Percentiles rank a stretch among this genome's conserved stretches.
phyloP scores from a whole-genome alignment of 768 basidiomycete genomes.

The Termitomyces titanicus region DNA sequence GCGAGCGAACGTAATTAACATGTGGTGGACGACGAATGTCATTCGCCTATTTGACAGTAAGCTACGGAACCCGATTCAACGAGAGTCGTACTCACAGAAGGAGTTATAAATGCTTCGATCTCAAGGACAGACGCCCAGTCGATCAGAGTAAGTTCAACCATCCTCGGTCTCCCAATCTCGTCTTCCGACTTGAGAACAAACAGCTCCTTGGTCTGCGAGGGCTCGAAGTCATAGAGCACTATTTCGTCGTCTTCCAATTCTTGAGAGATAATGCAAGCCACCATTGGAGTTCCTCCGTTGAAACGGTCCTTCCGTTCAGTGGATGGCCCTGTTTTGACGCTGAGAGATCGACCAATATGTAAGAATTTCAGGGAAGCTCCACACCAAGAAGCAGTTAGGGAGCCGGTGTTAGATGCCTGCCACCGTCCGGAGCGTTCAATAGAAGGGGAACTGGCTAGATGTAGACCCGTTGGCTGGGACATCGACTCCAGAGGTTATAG shows the following conservation, averaged over 20 bases:
- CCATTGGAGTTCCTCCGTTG: conserved; percentile 11
- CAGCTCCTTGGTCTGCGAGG: conserved; percentile 1
- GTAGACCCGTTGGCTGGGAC: too few species aligned
- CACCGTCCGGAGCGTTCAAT: conserved; percentile 5
- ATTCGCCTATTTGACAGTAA: neutral
- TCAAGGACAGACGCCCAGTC: conserved; percentile 9
- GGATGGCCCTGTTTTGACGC: conserved; percentile 1
- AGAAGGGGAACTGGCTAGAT: neutral
- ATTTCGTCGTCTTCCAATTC: neutral
- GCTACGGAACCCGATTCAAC: neutral
- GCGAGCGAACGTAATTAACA: neutral
- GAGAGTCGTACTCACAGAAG: neutral
- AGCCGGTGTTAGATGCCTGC: neutral
- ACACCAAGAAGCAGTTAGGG: conserved; percentile 5
- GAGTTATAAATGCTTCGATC: conserved; percentile 1
- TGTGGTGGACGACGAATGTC: neutral
- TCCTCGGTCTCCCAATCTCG: neutral
- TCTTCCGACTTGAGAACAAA: neutral
- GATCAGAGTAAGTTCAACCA: conserved; percentile 6
- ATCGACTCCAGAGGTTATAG: too few species aligned
- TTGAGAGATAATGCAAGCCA: conserved; percentile 4
- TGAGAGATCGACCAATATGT: conserved; percentile 1
- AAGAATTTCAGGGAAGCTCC: conserved; percentile 5
- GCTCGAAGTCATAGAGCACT: neutral
- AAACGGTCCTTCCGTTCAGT: conserved; percentile 7